phyloP scores from a whole-genome alignment of 306 rosid species.

The Oxytropis ochrocephala region DNA sequence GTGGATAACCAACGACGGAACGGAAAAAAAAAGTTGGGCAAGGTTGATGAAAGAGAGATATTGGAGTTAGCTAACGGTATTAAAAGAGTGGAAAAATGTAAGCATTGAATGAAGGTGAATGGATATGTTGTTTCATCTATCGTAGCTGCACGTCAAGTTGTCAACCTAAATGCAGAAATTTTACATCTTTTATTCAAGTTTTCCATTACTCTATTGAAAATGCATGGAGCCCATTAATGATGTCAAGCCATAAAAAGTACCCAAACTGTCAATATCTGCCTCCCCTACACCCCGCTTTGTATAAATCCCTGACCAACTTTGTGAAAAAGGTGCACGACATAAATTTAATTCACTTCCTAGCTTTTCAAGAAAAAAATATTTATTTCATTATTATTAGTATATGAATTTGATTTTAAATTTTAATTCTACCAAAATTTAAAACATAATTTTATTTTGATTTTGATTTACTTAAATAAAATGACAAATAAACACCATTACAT shows the following conservation, averaged over 20 bases:
- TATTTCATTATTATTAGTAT: too few species aligned
- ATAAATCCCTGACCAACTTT: constrained; percentile 25
- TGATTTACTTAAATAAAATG: too few species aligned
- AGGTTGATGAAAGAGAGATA: not conserved
- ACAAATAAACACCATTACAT: too few species aligned
- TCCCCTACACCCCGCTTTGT: constrained; percentile 13
- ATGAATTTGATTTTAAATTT: too few species aligned
- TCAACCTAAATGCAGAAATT: constrained; percentile 33
- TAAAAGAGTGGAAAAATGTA: constrained; percentile 8
- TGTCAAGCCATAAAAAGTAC: constrained; percentile 35
- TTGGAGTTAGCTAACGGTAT: not conserved
- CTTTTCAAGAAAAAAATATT: too few species aligned
- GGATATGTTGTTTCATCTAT: constrained; percentile 24
- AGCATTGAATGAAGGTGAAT: constrained; percentile 27
- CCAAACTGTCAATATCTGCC: constrained; percentile 35
- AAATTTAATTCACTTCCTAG: not conserved
- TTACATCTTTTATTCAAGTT: constrained; percentile 22
- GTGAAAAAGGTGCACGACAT: not conserved
- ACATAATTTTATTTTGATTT: too few species aligned
- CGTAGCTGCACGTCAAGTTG: constrained; percentile 23
- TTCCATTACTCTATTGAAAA: constrained; percentile 17
- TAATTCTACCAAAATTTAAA: too few species aligned
- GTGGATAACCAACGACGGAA: too few species aligned
- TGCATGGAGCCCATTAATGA: constrained; percentile 43
- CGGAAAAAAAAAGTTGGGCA: not conserved